A percentile compares a stretch with the other conserved stretches of the same genome.
Evolutionary conservation across 768 basidiomycete species (phyloP).

Genomic region (Auricularia sp.): DNA sequence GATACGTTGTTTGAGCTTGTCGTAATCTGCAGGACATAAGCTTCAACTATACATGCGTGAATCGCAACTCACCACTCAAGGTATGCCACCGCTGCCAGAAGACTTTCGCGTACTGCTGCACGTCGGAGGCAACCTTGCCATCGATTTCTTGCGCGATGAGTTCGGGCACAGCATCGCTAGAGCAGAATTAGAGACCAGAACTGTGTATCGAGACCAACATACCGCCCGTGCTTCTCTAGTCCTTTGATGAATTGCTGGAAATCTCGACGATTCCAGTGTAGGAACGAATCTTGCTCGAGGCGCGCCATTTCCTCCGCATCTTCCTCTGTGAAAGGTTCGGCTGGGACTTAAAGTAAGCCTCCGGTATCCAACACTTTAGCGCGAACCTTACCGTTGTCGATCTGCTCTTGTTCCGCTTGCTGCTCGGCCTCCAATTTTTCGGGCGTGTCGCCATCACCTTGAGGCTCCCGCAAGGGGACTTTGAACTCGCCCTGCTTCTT

Average conservation of each 20-base stretch:
- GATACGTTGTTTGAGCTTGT: constrained; percentile 75
- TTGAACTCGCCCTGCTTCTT: background rate
- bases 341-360: constrained; percentile 26
- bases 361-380: background rate
- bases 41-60: background rate
- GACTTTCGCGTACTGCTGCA: constrained; percentile 66
- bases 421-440: constrained; percentile 82
- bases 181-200: background rate
- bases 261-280: constrained; percentile 85
- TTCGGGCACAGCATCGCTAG: constrained; percentile 56
- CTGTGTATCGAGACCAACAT: constrained; percentile 15
- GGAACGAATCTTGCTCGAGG: constrained; percentile 69
- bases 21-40: constrained; percentile 43
- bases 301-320: constrained; percentile 75
- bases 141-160: constrained; percentile 74
- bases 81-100: constrained; percentile 89
- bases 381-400: constrained; percentile 59
- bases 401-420: constrained; percentile 68
- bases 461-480: constrained; percentile 47
- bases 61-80: constrained; percentile 45
- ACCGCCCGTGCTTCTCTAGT: constrained; percentile 77
- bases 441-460: constrained; percentile 62
- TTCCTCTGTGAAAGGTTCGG: constrained; percentile 84
- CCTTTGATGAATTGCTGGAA: constrained; percentile 86
- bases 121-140: constrained; percentile 71